phyloP scores from a whole-genome alignment of 2,329 filamentous ascomycete species.

The Ophiostoma montium region DNA sequence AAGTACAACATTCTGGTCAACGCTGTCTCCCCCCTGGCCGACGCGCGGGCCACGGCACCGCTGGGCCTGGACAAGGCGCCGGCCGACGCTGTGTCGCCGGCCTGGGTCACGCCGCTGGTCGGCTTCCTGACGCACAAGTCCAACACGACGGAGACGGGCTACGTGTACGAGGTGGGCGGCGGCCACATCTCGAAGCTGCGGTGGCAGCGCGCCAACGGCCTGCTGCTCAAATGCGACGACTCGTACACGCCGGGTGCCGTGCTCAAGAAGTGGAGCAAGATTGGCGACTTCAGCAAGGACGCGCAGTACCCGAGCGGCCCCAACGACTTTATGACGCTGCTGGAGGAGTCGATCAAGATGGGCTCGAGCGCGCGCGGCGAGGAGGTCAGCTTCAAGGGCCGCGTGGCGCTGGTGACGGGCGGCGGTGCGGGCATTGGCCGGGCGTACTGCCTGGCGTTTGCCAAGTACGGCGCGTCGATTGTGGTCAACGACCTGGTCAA shows the following conservation, averaged over 20 bases:
- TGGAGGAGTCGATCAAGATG: slow-evolving; percentile 72
- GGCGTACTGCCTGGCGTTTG: slow-evolving; percentile 73
- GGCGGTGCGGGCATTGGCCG: slow-evolving; percentile 83
- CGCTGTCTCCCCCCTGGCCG: slow-evolving; percentile 88
- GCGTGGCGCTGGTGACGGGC: slow-evolving; percentile 77
- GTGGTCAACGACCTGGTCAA: slow-evolving; percentile 95
- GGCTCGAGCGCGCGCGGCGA: slow-evolving; percentile 57
- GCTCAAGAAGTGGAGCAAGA: slow-evolving; percentile 76
- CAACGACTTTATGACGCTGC: slow-evolving; percentile 74
- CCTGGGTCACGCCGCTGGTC: slow-evolving; percentile 90
- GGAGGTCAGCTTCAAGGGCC: slow-evolving; percentile 67
- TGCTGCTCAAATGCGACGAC: slow-evolving; percentile 77
- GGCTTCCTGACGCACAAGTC: slow-evolving; percentile 76
- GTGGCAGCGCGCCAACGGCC: slow-evolving; percentile 87
- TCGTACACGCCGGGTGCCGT: slow-evolving; percentile 79
- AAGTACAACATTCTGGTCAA: slow-evolving; percentile 98
- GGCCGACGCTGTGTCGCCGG: slow-evolving; percentile 70
- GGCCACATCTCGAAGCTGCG: slow-evolving; percentile 85
- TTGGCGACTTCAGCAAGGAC: slow-evolving; percentile 65
- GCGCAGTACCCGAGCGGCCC: slow-evolving; percentile 72
- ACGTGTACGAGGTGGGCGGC: slow-evolving; percentile 87
- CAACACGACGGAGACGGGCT: slow-evolving; percentile 69
- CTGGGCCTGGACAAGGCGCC: slow-evolving; percentile 82
- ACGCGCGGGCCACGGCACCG: slow-evolving; percentile 88
- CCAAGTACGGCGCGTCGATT: slow-evolving; percentile 65